These are phyloP conservation scores for Rhododendron molle DNA, from an alignment of 148 eudicot species.

Conservation along the genomic window DNA sequence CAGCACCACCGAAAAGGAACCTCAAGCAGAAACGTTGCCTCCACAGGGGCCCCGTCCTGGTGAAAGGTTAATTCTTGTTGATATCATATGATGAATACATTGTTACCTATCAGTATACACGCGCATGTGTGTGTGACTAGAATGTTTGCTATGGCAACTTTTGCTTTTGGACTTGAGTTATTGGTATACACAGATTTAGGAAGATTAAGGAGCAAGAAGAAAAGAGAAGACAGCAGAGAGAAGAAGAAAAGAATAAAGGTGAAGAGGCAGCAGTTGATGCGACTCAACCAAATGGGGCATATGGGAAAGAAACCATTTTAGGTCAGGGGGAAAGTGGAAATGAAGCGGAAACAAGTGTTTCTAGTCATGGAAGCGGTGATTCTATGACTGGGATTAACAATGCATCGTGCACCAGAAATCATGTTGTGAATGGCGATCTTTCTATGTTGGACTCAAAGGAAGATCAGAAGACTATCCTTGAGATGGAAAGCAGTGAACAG, in stretches of 20 bases:
- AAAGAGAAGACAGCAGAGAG: conserved; percentile 47
- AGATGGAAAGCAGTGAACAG: conserved; percentile 23
- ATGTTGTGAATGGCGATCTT: conserved; percentile 35
- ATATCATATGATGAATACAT: background rate
- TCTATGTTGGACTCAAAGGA: too few species aligned
- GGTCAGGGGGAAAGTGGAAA: conserved; percentile 28
- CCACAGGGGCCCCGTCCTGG: conserved; percentile 68
- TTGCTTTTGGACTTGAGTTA: conserved; percentile 6
- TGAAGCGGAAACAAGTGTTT: conserved; percentile 15
- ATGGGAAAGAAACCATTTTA: conserved; percentile 23
- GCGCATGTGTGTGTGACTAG: background rate
- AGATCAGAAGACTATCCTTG: background rate
- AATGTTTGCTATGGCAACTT: background rate
- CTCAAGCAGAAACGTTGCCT: conserved; percentile 30
- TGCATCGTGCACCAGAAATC: conserved; percentile 16
- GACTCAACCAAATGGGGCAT: conserved; percentile 20
- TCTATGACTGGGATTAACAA: conserved; percentile 10
- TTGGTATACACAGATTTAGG: conserved; percentile 52
- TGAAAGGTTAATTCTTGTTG: conserved; percentile 49
- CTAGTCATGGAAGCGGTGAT: conserved; percentile 18
- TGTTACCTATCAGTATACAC: background rate
- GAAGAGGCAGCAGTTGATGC: conserved; percentile 26
- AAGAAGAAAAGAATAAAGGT: conserved; percentile 48
- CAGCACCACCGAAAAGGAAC: conserved; percentile 21
- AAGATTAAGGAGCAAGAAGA: conserved; percentile 88